phyloP scores from a whole-genome alignment of 805 yeast species.

The Ogataea saltuana region DNA sequence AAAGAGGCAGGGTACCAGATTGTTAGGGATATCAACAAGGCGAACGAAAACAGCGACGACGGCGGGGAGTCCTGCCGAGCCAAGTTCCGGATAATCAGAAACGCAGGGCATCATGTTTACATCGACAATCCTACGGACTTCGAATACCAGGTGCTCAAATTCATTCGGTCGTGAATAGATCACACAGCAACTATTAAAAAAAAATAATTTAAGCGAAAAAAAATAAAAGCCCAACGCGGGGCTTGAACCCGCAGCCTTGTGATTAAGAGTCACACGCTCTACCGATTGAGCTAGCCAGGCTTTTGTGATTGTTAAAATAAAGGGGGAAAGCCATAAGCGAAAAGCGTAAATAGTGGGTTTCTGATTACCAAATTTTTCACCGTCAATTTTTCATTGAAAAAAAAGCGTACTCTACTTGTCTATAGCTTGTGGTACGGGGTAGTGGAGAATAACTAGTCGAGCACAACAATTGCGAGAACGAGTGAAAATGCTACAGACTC shows the following conservation, averaged over 20 bases:
- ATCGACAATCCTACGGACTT: constrained; percentile 47
- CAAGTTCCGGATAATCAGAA: constrained; percentile 39
- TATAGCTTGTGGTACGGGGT: no score
- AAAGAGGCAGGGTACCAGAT: constrained; percentile 55
- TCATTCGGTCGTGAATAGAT: constrained; percentile 17
- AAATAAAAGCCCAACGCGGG: constrained; percentile 25
- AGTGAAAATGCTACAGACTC: not conserved
- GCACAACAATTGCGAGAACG: not conserved
- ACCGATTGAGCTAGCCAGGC: constrained; percentile 32
- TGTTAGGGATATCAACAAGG: constrained; percentile 36
- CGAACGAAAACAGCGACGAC: constrained; percentile 17
- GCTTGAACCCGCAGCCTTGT: constrained; percentile 32
- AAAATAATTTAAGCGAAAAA: not conserved
- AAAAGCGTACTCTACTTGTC: no score
- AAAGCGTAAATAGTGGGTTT: not conserved
- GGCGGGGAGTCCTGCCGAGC: constrained; percentile 20
- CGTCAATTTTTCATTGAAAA: not conserved
- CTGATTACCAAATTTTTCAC: not conserved
- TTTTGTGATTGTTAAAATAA: not conserved
- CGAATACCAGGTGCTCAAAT: constrained; percentile 29
- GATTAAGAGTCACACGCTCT: constrained; percentile 33
- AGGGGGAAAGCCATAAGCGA: not conserved
- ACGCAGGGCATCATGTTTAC: constrained; percentile 58
- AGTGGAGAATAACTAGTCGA: no score
- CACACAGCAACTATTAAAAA: not conserved